phyloP scores from a whole-genome alignment of 108 stramenopile species.

The Pseudonitzschia multistriata region DNA sequence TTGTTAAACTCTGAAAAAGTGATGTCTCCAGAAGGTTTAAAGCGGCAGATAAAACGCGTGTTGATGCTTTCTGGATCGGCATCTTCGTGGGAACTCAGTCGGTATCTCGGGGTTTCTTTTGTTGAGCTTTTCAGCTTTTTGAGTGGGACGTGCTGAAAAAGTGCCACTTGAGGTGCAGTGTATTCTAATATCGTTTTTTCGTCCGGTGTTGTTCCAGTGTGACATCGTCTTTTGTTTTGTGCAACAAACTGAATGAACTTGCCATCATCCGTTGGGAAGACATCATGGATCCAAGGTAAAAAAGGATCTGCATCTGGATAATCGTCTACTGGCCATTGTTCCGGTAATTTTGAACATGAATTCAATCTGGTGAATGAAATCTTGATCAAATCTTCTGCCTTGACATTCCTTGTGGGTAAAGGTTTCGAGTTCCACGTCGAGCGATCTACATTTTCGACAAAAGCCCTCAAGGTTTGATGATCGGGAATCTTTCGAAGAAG shows the following conservation, averaged over 20 bases:
- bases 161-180: constrained; percentile 68
- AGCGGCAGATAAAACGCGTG: constrained; percentile 87
- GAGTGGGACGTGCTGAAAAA: constrained; percentile 83
- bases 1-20: constrained; percentile 64
- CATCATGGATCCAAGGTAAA: constrained; percentile 91
- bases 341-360: constrained; percentile 43
- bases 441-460: constrained; percentile 21
- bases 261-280: constrained; percentile 81
- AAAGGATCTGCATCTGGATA: constrained; percentile 78
- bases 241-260: constrained; percentile 80
- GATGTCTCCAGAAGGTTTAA: constrained; percentile 56
- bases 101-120: constrained; percentile 45
- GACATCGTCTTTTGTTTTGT: constrained; percentile 81
- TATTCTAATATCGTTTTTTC: constrained; percentile 32
- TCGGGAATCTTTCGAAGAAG: constrained; percentile 7
- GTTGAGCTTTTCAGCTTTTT: constrained; percentile 40
- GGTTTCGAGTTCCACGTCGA: constrained; percentile 19
- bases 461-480: constrained; percentile 23
- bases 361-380: constrained; percentile 24
- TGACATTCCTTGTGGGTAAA: constrained; percentile 17
- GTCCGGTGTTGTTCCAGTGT: constrained; percentile 37
- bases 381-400: constrained; percentile 17
- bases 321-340: constrained; percentile 73
- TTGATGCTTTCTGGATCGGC: constrained; percentile 78
- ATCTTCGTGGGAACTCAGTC: constrained; percentile 71